phyloP scores from a whole-genome alignment of 2,329 filamentous ascomycete species.

The Daldinia eschscholtzii region DNA sequence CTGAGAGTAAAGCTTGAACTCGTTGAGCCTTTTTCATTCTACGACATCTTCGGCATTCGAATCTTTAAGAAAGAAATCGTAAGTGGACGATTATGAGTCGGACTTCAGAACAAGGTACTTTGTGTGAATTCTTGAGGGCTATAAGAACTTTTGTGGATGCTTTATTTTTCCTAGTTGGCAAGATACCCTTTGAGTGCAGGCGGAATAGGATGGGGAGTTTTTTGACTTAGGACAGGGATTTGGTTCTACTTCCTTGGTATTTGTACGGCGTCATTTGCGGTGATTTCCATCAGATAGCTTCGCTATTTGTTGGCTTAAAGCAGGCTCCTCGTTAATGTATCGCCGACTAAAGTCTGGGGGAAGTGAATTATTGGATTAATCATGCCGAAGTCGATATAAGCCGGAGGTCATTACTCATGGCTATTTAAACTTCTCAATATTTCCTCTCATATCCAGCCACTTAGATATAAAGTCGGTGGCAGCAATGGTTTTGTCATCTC shows the following conservation, averaged over 20 bases:
- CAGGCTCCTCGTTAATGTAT: not conserved
- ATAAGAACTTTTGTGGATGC: not conserved
- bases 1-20: conserved; percentile 54
- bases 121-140: not conserved
- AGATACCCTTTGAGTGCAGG: conserved; percentile 26
- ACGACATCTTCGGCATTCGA: conserved; percentile 61
- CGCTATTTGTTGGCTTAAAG: not conserved
- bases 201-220: not conserved
- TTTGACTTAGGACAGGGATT: not conserved
- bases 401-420: not conserved
- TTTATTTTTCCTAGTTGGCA: conserved; percentile 18
- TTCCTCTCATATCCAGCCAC: not conserved
- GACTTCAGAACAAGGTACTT: not conserved
- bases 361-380: not conserved
- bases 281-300: not conserved
- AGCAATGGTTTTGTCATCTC: not conserved
- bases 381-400: not conserved
- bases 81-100: conserved; percentile 56
- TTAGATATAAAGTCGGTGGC: not conserved
- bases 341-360: not conserved
- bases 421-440: not conserved
- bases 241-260: not conserved
- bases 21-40: conserved; percentile 57
- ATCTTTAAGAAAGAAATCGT: conserved; percentile 72
- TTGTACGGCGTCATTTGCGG: not conserved